Percentiles rank a stretch among this genome's conserved stretches.
Evolutionary conservation across 164 flowering plant species (phyloP).

Genomic region (Aristolochia contorta): DNA sequence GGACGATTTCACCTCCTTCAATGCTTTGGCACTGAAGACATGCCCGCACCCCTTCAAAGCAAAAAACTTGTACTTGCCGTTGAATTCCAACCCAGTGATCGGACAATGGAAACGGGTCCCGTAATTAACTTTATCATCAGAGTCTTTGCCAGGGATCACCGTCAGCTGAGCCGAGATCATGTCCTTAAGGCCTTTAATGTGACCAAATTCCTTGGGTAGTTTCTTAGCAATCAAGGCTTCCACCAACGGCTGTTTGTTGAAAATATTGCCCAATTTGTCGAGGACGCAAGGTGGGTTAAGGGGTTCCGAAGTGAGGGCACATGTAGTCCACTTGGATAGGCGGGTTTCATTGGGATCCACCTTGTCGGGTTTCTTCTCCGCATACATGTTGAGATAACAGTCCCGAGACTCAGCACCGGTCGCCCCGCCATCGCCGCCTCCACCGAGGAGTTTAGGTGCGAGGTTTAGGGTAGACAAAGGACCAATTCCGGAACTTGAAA

Average conservation of each 20-base stretch:
- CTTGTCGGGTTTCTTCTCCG: constrained; percentile 81
- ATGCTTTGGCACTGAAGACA: constrained; percentile 88
- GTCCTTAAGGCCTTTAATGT: constrained; percentile 84
- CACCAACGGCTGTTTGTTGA: constrained; percentile 79
- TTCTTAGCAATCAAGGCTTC: constrained; percentile 67
- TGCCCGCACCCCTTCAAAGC: constrained; percentile 77
- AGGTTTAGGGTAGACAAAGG: constrained; percentile 33
- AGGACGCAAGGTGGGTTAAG: constrained; percentile 67
- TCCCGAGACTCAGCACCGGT: constrained; percentile 97
- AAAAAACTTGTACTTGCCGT: constrained; percentile 77
- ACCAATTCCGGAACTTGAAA: not conserved
- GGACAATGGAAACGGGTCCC: constrained; percentile 75
- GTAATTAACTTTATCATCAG: constrained; percentile 11
- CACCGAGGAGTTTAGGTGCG: constrained; percentile 42
- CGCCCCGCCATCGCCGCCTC: constrained; percentile 96
- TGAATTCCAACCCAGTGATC: constrained; percentile 66
- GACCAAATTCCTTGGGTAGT: constrained; percentile 57
- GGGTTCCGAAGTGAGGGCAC: constrained; percentile 71
- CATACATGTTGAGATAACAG: constrained; percentile 95
- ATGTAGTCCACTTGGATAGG: constrained; percentile 68
- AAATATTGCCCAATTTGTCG: constrained; percentile 69
- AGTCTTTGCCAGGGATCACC: constrained; percentile 30
- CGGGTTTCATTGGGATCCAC: constrained; percentile 85
- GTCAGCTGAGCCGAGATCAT: constrained; percentile 55
- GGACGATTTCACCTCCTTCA: constrained; percentile 79